Conservation (phyloP, 2,329 filamentous ascomycete genomes). For the Aspergillus terreus region DNA sequence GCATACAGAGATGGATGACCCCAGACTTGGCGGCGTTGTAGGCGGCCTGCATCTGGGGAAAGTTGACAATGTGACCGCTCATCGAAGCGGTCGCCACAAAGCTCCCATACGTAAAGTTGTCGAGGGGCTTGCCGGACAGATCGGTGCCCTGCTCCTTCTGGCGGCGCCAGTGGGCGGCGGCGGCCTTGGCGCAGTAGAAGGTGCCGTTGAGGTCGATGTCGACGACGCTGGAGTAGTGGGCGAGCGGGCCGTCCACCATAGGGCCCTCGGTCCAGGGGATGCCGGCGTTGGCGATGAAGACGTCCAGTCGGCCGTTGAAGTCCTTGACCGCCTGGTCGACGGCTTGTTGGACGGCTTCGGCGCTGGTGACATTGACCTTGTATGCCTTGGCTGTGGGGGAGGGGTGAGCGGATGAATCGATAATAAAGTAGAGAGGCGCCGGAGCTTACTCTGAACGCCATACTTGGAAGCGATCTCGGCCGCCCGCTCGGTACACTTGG, state of each 20-base stretch:
- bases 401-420: not conserved
- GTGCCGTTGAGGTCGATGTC: constrained; percentile 71
- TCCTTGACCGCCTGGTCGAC: constrained; percentile 50
- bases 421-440: not conserved
- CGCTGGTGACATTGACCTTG: constrained; percentile 45
- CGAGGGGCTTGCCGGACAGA: constrained; percentile 58
- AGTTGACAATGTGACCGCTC: constrained; percentile 73
- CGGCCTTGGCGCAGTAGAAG: constrained; percentile 71
- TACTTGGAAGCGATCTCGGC: constrained; percentile 62
- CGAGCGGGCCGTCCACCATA: constrained; percentile 62
- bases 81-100: constrained; percentile 78
- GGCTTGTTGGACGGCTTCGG: constrained; percentile 39
- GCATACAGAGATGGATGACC: constrained; percentile 46
- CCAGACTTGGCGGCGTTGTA: constrained; percentile 73
- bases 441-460: constrained; percentile 54
- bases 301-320: constrained; percentile 70
- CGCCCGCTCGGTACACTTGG: constrained; percentile 59
- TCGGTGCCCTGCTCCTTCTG: constrained; percentile 67
- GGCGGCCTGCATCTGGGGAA: constrained; percentile 69
- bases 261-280: constrained; percentile 69
- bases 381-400: constrained; percentile 44
- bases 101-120: constrained; percentile 60
- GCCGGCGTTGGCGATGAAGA: constrained; percentile 76
- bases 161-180: constrained; percentile 65
- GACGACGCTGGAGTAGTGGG: constrained; percentile 65